Base-by-base conservation (phyloP, 75 land plant genomes). In the Adiantum capillusveneris region DNA sequence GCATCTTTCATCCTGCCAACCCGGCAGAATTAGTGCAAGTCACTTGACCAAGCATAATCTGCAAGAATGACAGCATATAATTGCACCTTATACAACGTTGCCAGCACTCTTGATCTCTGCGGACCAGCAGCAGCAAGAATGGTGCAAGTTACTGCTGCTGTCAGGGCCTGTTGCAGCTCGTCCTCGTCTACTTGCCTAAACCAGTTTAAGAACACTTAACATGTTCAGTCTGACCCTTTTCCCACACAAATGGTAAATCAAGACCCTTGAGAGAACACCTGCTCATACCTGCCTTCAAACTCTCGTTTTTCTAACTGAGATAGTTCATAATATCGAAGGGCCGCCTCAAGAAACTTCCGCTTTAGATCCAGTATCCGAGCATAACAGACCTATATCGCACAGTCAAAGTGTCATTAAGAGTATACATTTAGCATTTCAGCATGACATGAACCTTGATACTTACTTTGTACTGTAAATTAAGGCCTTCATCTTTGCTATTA, bases 71-170 rank as follows among this genome's bases (percentile, higher is more conserved):
- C 17, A 17, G 17, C 19, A 7, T 7, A 2, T 30, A 1, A 19
- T 12, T 37, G 36, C 48, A 90, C 98, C 87, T 94, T 94, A 70
- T 94, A 94, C 22, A 94, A 61, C 2, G 98, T 94, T 41, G 98
- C 98, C 45, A 94, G 85, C 31, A 94, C 91, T 29, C 98, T 85
- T 31, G 98, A 90, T n/a, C 98, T 79, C 56, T 90, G 98, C 12
- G 98, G 98, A 52, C 98, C 98, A 46, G 98, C 98, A 42, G 91
- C 98, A 75, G 98, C 98, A 71, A 94, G 67, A 51, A 94, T 94
- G 26, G 98, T 94, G 65, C 98, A 94, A 18, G 98, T 94, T 20
- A 94, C 96, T 56, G 98, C 98, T 57, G 98, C 96, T 66, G 81
- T 81, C 37, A 94, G 83, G 25, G 91, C 96, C 76, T 94, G 96